A percentile compares a stretch with the other conserved stretches of the same genome.
phyloP scores from a whole-genome alignment of 768 basidiomycete species.

The Cytidiella melzeri region DNA sequence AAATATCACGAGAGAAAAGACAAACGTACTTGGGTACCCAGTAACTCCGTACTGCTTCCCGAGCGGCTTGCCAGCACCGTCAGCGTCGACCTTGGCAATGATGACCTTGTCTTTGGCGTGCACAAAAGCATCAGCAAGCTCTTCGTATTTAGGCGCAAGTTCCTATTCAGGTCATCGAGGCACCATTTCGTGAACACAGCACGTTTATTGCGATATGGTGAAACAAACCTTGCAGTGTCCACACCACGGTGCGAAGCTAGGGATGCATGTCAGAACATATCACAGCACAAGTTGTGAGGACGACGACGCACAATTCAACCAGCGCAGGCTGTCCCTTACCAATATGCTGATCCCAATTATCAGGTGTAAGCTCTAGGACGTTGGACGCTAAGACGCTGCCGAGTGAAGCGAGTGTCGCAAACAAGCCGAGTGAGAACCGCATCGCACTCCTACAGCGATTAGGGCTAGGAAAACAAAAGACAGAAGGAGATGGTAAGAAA shows the following conservation, averaged over 20 bases:
- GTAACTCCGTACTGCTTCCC: slow-evolving; percentile 75
- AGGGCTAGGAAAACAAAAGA: background rate
- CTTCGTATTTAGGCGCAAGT: slow-evolving; percentile 83
- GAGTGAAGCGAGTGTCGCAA: slow-evolving; percentile 46
- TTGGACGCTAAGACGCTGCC: slow-evolving; percentile 66
- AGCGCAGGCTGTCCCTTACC: slow-evolving; percentile 79
- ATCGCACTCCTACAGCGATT: too few species aligned
- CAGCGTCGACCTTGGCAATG: slow-evolving; percentile 90
- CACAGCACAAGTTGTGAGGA: background rate
- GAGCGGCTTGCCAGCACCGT: slow-evolving; percentile 73
- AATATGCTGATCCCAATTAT: slow-evolving; percentile 70
- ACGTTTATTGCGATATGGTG: background rate
- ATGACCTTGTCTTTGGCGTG: slow-evolving; percentile 77
- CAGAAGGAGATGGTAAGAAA: background rate
- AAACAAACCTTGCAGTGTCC: slow-evolving; percentile 78
- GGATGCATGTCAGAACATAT: slow-evolving; percentile 9
- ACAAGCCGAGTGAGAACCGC: slow-evolving; percentile 50
- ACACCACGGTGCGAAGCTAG: slow-evolving; percentile 85
- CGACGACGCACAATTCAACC: slow-evolving; percentile 77
- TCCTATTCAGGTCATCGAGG: slow-evolving; percentile 43
- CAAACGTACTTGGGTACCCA: slow-evolving; percentile 78
- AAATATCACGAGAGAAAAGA: background rate
- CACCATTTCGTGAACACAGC: background rate
- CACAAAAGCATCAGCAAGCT: slow-evolving; percentile 82
- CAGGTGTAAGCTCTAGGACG: slow-evolving; percentile 71